A percentile compares a stretch with the other conserved stretches of the same genome.
Evolutionary conservation across 108 stramenopile species (phyloP).

Genomic region (Fistulifera pelliculosa): DNA sequence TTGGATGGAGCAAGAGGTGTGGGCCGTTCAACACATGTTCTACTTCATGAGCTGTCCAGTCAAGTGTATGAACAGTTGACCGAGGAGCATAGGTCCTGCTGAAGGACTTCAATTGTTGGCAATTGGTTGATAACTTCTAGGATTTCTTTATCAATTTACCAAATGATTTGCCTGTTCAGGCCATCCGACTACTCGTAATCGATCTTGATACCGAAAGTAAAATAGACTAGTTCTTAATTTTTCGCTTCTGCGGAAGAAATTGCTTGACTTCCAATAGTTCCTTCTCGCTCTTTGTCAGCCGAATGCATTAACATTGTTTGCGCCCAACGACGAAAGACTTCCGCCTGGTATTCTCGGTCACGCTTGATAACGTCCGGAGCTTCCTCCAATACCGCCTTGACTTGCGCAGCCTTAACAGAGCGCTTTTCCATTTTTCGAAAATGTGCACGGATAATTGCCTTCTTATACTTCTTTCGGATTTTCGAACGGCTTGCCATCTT

Average conservation of each 20-base stretch:
- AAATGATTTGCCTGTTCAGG: no score
- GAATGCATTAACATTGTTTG: conserved; percentile 1
- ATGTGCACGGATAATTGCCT: conserved; percentile 39
- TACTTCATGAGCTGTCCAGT: conserved; percentile 23
- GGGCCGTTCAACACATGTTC: conserved; percentile 21
- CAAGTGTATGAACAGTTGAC: conserved; percentile 22
- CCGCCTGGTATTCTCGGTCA: conserved; percentile 58
- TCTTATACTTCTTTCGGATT: conserved; percentile 54
- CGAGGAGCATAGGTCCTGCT: conserved; percentile 12
- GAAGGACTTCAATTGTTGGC: no score
- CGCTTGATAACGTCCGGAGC: conserved; percentile 28
- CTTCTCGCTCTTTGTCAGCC: not conserved
- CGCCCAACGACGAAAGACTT: conserved; percentile 50
- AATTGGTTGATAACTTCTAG: no score
- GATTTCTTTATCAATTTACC: no score
- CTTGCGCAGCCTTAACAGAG: conserved; percentile 26
- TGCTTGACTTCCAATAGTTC: no score
- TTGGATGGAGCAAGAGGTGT: conserved; percentile 20
- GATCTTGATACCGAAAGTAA: no score
- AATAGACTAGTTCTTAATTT: no score
- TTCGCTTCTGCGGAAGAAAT: not conserved
- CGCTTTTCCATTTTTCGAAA: conserved; percentile 62
- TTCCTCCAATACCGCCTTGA: conserved; percentile 31
- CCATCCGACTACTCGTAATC: no score
- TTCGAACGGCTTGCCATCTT: conserved; percentile 48